These are phyloP conservation scores for Crithidia brevicula DNA, from an alignment of 208 protist genomes.

Conservation along the genomic window DNA sequence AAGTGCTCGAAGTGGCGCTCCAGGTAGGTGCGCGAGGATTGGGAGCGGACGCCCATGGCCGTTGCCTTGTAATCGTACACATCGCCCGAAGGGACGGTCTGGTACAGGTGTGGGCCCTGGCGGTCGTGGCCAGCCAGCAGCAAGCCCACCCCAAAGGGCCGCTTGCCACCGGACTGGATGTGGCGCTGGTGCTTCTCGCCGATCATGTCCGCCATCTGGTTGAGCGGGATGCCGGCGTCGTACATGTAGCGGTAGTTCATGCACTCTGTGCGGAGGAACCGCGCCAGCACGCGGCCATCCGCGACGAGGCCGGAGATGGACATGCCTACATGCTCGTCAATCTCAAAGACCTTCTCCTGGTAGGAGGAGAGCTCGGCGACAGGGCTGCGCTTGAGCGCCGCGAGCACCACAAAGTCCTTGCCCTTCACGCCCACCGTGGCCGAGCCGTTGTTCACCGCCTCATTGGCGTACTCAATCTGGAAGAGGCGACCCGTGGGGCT, in stretches of 20 bases:
- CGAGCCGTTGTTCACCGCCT: slow-evolving; percentile 99
- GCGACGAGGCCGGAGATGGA: slow-evolving; percentile 98
- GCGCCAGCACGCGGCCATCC: slow-evolving; percentile 95
- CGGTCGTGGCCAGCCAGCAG: slow-evolving; percentile 96
- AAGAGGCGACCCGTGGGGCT: slow-evolving; percentile 96
- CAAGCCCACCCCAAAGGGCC: slow-evolving; percentile 99
- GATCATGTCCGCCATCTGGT: slow-evolving; percentile 81
- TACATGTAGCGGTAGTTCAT: slow-evolving; percentile 97
- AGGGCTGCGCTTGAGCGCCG: slow-evolving; percentile 93
- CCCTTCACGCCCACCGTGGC: slow-evolving; percentile 97
- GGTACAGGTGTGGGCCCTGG: slow-evolving; percentile 95
- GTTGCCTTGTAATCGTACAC: slow-evolving; percentile 98
- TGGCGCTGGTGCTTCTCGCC: slow-evolving; percentile 96
- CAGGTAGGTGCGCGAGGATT: slow-evolving; percentile 99
- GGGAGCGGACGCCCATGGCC: slow-evolving; percentile 99
- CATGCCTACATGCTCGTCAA: slow-evolving; percentile 99
- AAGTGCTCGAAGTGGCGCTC: slow-evolving; percentile 97
- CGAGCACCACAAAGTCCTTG: slow-evolving; percentile 95
- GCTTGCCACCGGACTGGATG: slow-evolving; percentile 95
- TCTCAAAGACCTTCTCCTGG: slow-evolving; percentile 98
- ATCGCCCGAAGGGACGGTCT: slow-evolving; percentile 97
- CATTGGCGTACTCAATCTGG: slow-evolving; percentile 99
- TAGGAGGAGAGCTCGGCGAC: slow-evolving; percentile 97
- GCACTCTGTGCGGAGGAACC: slow-evolving; percentile 97
- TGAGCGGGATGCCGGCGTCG: slow-evolving; percentile 71